phyloP scores from a whole-genome alignment of 129 eudicot genomes.

The Heracleum sosnowskyi region DNA sequence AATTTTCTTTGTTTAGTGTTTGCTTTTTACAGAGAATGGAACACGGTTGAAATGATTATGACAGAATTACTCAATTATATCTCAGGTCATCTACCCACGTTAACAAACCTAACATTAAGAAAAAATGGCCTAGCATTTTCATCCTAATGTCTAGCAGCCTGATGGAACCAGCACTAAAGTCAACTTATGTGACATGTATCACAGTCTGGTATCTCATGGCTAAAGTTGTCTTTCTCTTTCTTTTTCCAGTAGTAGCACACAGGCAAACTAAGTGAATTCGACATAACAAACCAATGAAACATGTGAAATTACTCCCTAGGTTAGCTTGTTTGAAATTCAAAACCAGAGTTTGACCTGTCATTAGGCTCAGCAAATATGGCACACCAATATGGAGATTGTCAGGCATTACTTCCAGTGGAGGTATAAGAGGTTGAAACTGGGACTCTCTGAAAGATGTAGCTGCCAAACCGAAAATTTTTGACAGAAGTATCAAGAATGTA shows the following conservation, averaged over 20 bases:
- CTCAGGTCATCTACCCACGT: background rate
- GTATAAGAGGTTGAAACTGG: slow-evolving; percentile 33
- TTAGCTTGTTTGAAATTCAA: background rate
- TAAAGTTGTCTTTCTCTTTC: background rate
- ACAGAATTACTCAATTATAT: background rate
- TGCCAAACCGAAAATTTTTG: slow-evolving; percentile 22
- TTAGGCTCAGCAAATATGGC: slow-evolving; percentile 31
- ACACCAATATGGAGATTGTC: slow-evolving; percentile 35
- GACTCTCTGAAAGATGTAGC: slow-evolving; percentile 68
- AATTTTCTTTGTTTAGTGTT: background rate
- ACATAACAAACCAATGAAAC: background rate
- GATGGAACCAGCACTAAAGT: background rate
- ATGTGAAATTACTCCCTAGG: background rate
- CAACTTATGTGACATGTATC: background rate
- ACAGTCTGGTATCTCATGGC: background rate
- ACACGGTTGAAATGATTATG: background rate
- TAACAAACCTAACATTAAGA: background rate
- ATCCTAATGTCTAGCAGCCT: background rate
- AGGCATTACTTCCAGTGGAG: slow-evolving; percentile 38
- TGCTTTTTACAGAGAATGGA: background rate
- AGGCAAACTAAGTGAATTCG: background rate
- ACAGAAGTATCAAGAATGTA: slow-evolving; percentile 3
- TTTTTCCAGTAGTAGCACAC: background rate
- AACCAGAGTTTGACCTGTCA: slow-evolving; percentile 35
- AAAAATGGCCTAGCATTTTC: background rate